Evolutionary conservation across 768 basidiomycete species (phyloP), one percentile per base, ranked within the genome.

Genomic region (Rubroboletus satanas): DNA sequence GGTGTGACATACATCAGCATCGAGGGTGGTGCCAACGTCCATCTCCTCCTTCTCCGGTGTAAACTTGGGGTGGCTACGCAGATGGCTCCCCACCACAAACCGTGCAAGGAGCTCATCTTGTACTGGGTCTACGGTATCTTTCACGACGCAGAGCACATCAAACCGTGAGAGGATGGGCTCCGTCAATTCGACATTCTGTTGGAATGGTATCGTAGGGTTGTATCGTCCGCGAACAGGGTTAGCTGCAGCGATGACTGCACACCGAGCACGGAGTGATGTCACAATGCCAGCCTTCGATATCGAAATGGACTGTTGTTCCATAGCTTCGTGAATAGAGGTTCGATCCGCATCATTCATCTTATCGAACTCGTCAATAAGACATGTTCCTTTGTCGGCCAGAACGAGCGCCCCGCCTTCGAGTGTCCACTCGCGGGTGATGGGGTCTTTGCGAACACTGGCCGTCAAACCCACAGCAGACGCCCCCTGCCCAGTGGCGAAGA

Each of bases 281-380:
- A 98, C 90, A 59, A 99, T 99, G 41, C 97, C 97, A 15, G 97
- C 97, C 69, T 99, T 99, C 23, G 96, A 93, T 65, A 99, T 98
- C 5, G 97, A 98, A 61, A 99, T 99, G 12, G 93, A 90, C 71
- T 98, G 97, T 74, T 99, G 97, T 69, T 99, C 97, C 97, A 99
- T 99, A 2, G 97, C 97, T 71, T 99, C 97, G 77, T 98, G 97
- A 65, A 99, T 98, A 5, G 94, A 97, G 15, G 95, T 98, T 63
- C 96, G 81, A 70, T 99, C 96, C 15, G 92, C 82, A 65, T 98
- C 97, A 73, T 98, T 98, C 97, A 99, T 99, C 79, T 99, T 99
- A 77, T 99, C 97, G 70, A 99, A 98, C 71, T 98, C 97, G 74
- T 99, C 97, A 62, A 99, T 99, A 36, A 98, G 77, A 67, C 97